Evolutionary conservation across 768 basidiomycete species (phyloP), one percentile per base, ranked within the genome.

Genomic region (Exsudoporus frostii): DNA sequence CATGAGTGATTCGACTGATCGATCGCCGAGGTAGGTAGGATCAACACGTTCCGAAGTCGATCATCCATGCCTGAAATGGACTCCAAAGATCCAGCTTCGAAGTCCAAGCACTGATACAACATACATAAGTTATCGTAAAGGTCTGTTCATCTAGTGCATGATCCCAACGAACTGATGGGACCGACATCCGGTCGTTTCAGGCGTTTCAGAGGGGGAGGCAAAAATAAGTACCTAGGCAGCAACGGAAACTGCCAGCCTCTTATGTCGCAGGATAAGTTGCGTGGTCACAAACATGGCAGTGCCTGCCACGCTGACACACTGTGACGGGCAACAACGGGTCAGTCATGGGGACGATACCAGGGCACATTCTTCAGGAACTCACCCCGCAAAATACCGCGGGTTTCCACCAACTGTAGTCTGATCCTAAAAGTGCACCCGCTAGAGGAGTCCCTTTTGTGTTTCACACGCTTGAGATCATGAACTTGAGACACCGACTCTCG

Each of bases 351-450:
- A 40, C 6, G 33, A 38, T 15, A 40, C 8, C 22, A 41, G n/a
- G 4, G 8, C n/a, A 3, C n/a, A 19, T 45, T 20, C 5, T 15
- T 43, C 20, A 43, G 32, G 40, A 15, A 44, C 61, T 53, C 56
- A 74, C 68, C 50, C 80, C 83, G 36, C 77, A 71, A 56, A 83
- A 80, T 19, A 82, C 53, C 8, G 76, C 75, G 5, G 82, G 79
- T 42, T 73, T 71, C 79, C 80, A 83, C 84, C 84, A 85, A 2
- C 66, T 53, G 51, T 78, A 82, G 7, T 71, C 60, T n/a, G 71
- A 54, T 2, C 79, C 74, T 3, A 85, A 68, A n/a, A 85, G 68
- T 7, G 77, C 77, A 1, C 84, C 84, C 40, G 76, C 76, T 20
- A 83, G 74, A 9, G 84, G 83, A 0, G 80, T 76, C 14, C 82